phyloP scores from a whole-genome alignment of 2,329 filamentous ascomycete genomes.

The Aphanoascus verrucosus region DNA sequence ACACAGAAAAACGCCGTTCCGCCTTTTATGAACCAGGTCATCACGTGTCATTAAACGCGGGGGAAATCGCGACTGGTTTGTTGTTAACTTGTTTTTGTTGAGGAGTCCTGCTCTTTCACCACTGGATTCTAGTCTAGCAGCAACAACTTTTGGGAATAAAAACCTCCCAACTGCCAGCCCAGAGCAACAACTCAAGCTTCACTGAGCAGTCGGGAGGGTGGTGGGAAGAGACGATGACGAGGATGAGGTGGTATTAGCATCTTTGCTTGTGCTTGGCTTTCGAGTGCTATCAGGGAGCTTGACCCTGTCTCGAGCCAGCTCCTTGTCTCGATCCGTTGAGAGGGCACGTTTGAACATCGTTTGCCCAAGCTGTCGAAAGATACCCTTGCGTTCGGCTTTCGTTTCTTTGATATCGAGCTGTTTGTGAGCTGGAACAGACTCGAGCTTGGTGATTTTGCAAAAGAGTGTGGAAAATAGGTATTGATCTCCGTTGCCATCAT shows the following conservation, averaged over 20 bases:
- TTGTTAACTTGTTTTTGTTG: constrained; percentile 6
- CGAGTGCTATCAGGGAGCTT: neutral
- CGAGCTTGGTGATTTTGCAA: constrained; percentile 65
- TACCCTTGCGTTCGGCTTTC: constrained; percentile 32
- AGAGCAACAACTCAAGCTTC: neutral
- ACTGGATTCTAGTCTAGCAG: neutral
- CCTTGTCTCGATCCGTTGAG: constrained; percentile 31
- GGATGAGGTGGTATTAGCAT: constrained; percentile 2
- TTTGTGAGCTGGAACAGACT: constrained; percentile 34
- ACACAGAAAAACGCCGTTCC: constrained; percentile 12
- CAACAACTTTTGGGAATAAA: neutral
- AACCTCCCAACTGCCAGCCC: neutral
- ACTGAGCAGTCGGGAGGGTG: neutral
- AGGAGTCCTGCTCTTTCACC: constrained; percentile 7
- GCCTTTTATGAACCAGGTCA: constrained; percentile 11
- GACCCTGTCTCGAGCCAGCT: constrained; percentile 13
- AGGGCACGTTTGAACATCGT: constrained; percentile 36
- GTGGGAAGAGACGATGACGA: constrained; percentile 3
- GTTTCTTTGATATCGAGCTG: constrained; percentile 31
- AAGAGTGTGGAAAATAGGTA: constrained; percentile 93
- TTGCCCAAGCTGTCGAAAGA: constrained; percentile 35
- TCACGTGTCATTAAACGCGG: constrained; percentile 14
- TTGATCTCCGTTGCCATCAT: constrained; percentile 79
- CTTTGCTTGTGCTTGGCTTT: constrained; percentile 4
- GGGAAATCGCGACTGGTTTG: constrained; percentile 10